phyloP scores from a whole-genome alignment of 2,329 filamentous ascomycete genomes.

The Furcasterigmium sp. region DNA sequence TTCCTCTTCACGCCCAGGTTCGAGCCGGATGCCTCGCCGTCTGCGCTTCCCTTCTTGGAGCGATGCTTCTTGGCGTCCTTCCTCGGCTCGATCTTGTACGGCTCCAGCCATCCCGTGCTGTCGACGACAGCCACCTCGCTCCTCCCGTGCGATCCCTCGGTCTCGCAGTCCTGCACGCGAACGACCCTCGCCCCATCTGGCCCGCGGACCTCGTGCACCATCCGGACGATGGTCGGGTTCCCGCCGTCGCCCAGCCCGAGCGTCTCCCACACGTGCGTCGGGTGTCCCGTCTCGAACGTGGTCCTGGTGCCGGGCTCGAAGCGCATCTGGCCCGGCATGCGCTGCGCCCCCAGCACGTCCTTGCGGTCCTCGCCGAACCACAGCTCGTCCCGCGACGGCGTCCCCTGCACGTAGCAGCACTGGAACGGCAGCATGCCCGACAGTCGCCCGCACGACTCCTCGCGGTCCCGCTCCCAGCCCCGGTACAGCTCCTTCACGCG shows the following conservation, averaged over 20 bases:
- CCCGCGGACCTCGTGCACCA: conserved; percentile 3
- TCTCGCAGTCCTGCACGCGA: conserved; percentile 6
- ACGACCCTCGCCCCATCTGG: neutral
- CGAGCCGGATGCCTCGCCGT: no score
- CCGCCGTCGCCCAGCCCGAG: conserved; percentile 2
- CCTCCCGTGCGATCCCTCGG: conserved; percentile 7
- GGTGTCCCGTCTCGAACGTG: conserved; percentile 7
- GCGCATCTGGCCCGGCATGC: conserved; percentile 30
- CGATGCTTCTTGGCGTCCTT: no score
- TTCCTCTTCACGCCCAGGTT: no score
- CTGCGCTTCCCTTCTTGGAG: neutral
- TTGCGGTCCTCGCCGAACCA: conserved; percentile 37
- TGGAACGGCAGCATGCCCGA: conserved; percentile 37
- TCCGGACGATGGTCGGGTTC: conserved; percentile 5
- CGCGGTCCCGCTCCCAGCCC: neutral
- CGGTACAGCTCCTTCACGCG: neutral
- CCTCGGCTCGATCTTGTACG: conserved; percentile 8
- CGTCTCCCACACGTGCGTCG: conserved; percentile 1
- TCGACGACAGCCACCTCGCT: conserved; percentile 8
- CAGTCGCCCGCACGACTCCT: conserved; percentile 18
- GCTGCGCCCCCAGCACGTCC: conserved; percentile 34
- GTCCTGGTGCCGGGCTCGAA: conserved; percentile 11
- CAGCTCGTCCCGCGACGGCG: conserved; percentile 26
- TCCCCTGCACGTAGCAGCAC: conserved; percentile 33
- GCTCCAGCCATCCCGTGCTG: conserved; percentile 1